These are phyloP conservation scores for Colletotrichum somersetense DNA, from an alignment of 2,329 filamentous ascomycete genomes.

Conservation along the genomic window DNA sequence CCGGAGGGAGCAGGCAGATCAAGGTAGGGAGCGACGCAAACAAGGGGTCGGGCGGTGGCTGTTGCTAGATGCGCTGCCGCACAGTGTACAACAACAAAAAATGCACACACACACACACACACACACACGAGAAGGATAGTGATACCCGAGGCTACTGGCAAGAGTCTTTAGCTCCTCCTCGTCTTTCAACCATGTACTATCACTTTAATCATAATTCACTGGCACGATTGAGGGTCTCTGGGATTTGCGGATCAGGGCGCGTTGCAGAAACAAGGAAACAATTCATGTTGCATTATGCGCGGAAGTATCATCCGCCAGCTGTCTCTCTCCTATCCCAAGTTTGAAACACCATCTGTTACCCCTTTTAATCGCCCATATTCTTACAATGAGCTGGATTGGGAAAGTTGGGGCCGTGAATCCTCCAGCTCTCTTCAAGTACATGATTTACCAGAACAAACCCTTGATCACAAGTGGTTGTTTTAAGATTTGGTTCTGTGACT, in stretches of 20 bases:
- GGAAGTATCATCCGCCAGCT: conserved; percentile 27
- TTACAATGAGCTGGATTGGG: conserved; percentile 29
- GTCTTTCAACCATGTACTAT: conserved; percentile 32
- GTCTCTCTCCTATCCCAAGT: conserved; percentile 7
- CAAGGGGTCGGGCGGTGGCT: conserved; percentile 58
- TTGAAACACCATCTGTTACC: conserved; percentile 6
- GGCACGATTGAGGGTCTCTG: neutral
- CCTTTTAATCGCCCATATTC: conserved; percentile 25
- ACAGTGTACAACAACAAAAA: neutral
- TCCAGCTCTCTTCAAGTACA: conserved; percentile 11
- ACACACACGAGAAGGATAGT: conserved; percentile 36
- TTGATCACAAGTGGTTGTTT: neutral
- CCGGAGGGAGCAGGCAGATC: conserved; percentile 62
- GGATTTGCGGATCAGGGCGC: neutral
- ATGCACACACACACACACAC: neutral
- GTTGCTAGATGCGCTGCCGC: conserved; percentile 57
- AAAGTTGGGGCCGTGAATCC: conserved; percentile 1
- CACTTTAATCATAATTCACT: conserved; percentile 37
- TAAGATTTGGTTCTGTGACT: neutral
- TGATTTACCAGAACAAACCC: neutral
- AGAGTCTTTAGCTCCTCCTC: conserved; percentile 25
- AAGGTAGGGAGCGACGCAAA: conserved; percentile 57
- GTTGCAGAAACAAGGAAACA: conserved; percentile 31
- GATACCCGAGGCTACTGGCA: conserved; percentile 40
- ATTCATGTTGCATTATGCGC: conserved; percentile 39